A percentile compares a stretch with the other conserved stretches of the same genome.
Conservation (phyloP, 495 filamentous ascomycete genomes). For the Umbilicaria muhlenbergii region DNA sequence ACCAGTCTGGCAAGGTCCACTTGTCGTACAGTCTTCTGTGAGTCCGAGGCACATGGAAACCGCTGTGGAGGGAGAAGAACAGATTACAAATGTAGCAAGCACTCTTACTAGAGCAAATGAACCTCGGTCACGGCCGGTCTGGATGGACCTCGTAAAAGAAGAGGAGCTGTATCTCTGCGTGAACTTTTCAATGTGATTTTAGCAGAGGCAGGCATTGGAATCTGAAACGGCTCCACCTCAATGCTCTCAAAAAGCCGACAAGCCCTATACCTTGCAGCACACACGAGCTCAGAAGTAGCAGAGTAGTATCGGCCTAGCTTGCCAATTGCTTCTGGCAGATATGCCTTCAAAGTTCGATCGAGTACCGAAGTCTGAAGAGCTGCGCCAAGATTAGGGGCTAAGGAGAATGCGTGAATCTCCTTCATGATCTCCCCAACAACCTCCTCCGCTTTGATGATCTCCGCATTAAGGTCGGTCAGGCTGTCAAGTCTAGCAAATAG, state of each 20-base stretch:
- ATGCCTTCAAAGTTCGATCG: conserved; percentile 9
- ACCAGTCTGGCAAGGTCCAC: conserved; percentile 11
- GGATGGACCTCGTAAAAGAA: conserved; percentile 22
- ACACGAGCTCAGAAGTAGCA: conserved; percentile 12
- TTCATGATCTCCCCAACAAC: conserved; percentile 5
- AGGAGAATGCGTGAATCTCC: conserved; percentile 5
- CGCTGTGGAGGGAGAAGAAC: conserved; percentile 10
- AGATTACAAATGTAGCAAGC: conserved; percentile 22
- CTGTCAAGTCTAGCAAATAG: conserved; percentile 4
- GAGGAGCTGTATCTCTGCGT: conserved; percentile 27
- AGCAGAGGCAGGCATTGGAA: too few species aligned
- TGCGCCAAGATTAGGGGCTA: conserved; percentile 2
- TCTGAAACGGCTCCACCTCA: conserved; percentile 11
- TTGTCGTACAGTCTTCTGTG: conserved; percentile 10
- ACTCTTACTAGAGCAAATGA: conserved; percentile 21
- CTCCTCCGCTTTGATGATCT: conserved; percentile 8
- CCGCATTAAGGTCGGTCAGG: conserved; percentile 4
- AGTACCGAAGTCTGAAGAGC: conserved; percentile 4
- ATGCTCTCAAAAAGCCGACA: conserved; percentile 12
- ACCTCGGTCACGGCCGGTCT: conserved; percentile 9
- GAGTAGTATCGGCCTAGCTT: conserved; percentile 18
- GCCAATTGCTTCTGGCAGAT: conserved; percentile 13
- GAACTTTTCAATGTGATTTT: too few species aligned
- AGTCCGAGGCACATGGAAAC: conserved; percentile 11
- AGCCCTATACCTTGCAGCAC: conserved; percentile 10